Evolutionary conservation across 1,284 basidiomycete genomes (phyloP), one percentile per base, ranked within the genome.

Genomic region (Ustilago tritici): DNA sequence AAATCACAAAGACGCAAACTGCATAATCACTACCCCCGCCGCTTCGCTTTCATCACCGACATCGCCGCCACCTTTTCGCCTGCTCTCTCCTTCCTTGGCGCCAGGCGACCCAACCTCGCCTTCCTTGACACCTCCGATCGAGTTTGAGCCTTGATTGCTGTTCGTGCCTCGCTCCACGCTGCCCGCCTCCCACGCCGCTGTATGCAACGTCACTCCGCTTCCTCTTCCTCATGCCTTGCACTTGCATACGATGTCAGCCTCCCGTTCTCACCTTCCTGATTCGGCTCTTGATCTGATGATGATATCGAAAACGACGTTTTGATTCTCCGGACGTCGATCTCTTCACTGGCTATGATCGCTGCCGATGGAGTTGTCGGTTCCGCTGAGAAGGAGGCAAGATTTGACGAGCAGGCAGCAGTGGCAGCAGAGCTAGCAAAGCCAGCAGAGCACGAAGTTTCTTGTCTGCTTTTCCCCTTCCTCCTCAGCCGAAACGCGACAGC

Each of bases 181-280:
- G 32, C 53, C 17, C 53, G 14, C 35, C 17, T 55, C 19, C 35
- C 9, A 17, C 53, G 35, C 35, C 53, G 32, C 53, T 38, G 53
- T 35, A 50, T 28, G 49, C n/a, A 50, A 34, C 53, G 53, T 35
- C 53, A 55, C 53, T 1, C 34, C 53, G 49, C 49, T 50, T 32
- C 28, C 47, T 9, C 8, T 17, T 19, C 47, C 28, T 19, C 32
- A 15, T 14, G 4, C 32, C 35, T 38, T 34, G 35, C 53, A 3
- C 36, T 38, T 50, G 49, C 49, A 46, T 46, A 46, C 49, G 49
- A 14, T 50, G 49, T 50, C 49, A 50, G 49, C 49, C 49, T 32
- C 11, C 12, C 38, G 10, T 32, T 50, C 49, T 32, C 12, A 14
- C 23, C 31, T 50, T 50, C 49, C 49, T 32, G 10, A 32, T 50